A percentile compares a stretch with the other conserved stretches of the same genome.
phyloP scores from a whole-genome alignment of 768 basidiomycete species.

The Phylloporus sp. region DNA sequence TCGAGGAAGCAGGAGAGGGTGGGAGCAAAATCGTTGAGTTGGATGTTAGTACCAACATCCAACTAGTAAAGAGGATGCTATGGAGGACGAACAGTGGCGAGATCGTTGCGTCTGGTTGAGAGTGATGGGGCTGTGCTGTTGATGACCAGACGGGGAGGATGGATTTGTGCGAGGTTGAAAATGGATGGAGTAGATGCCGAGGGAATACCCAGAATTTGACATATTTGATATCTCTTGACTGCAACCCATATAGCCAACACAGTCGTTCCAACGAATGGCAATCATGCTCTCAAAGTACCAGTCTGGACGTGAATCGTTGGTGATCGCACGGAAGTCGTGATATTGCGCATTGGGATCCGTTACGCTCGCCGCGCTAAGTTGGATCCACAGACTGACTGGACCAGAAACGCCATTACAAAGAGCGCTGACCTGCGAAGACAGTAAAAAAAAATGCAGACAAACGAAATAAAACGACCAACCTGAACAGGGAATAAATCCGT shows the following conservation, averaged over 20 bases:
- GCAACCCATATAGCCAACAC: no score
- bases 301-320: slow-evolving; percentile 41
- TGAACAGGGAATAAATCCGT: no score
- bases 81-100: slow-evolving; percentile 90
- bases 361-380: slow-evolving; percentile 63
- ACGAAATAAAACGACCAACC: slow-evolving; percentile 37
- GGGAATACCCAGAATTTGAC: no score
- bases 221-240: no score
- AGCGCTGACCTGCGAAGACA: slow-evolving; percentile 63
- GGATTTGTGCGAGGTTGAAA: slow-evolving; percentile 83
- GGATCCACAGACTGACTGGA: slow-evolving; percentile 76
- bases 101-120: slow-evolving; percentile 65
- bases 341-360: slow-evolving; percentile 73
- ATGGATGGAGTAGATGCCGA: slow-evolving; percentile 87
- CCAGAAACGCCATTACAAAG: slow-evolving; percentile 85
- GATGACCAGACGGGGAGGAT: slow-evolving; percentile 85
- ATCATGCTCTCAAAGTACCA: no score
- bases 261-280: no score
- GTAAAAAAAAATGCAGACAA: not conserved
- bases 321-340: slow-evolving; percentile 93
- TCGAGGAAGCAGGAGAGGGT: slow-evolving; percentile 83
- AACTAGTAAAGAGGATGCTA: slow-evolving; percentile 98
- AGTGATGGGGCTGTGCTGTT: slow-evolving; percentile 55
- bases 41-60: no score
- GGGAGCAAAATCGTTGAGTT: slow-evolving; percentile 85